Percentiles rank a stretch among this genome's conserved stretches.
These are phyloP conservation scores for Mallotus japonicus DNA, from an alignment of 441 rosid genomes.

Conservation along the genomic window DNA sequence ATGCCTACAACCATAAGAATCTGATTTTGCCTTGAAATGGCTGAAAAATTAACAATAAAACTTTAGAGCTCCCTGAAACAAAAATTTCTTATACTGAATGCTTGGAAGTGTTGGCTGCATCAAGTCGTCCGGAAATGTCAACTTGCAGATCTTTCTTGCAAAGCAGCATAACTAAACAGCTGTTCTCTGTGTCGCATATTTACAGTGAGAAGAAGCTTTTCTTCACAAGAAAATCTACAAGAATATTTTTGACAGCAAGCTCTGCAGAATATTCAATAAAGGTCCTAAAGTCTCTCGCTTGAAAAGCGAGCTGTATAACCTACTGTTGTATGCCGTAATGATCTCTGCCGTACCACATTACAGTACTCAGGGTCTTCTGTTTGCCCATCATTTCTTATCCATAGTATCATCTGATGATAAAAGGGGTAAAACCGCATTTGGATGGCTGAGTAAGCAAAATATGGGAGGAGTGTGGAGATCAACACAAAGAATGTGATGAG, in stretches of 20 bases:
- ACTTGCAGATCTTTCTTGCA: slow-evolving; percentile 7
- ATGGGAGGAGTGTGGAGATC: slow-evolving; percentile 65
- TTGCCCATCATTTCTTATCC: slow-evolving; percentile 76
- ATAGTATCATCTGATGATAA: slow-evolving; percentile 88
- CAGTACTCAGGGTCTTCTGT: slow-evolving; percentile 78
- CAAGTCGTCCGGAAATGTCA: background rate
- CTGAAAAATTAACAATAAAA: slow-evolving; percentile 13
- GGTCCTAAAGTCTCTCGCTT: slow-evolving; percentile 15
- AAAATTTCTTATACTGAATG: background rate
- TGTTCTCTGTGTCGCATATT: slow-evolving; percentile 12
- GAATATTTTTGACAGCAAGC: slow-evolving; percentile 6
- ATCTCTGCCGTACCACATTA: slow-evolving; percentile 74
- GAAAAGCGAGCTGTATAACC: slow-evolving; percentile 72
- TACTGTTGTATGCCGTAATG: slow-evolving; percentile 63
- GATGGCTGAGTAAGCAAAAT: slow-evolving; percentile 60
- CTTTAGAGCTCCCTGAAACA: slow-evolving; percentile 17
- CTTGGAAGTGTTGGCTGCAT: background rate
- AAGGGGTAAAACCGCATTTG: slow-evolving; percentile 83
- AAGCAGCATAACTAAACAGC: slow-evolving; percentile 6
- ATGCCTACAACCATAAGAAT: background rate
- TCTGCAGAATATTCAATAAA: background rate
- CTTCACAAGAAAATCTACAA: slow-evolving; percentile 11
- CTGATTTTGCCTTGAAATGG: background rate
- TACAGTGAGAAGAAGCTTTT: slow-evolving; percentile 13
- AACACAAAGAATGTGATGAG: slow-evolving; percentile 55